Conservation (phyloP, 2,329 filamentous ascomycete species). For the Penicillium sp. region DNA sequence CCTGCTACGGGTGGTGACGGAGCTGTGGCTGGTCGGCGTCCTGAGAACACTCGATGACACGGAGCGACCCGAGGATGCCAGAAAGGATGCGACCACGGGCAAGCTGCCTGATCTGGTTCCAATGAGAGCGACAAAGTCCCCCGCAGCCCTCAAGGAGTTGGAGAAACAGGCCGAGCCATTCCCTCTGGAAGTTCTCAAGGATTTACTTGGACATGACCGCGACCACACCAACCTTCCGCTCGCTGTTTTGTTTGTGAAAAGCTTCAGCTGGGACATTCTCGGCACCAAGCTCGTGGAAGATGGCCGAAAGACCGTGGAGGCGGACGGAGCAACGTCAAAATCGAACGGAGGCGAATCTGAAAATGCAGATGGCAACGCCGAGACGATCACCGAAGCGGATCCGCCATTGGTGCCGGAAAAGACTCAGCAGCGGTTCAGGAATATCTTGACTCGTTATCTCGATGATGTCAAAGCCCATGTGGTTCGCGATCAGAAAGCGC, state of each 20-base stretch:
- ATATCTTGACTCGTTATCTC: constrained; percentile 79
- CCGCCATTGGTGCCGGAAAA: constrained; percentile 69
- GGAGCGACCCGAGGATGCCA: constrained; percentile 56
- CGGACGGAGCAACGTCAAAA: constrained; percentile 63
- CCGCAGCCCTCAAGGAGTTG: constrained; percentile 54
- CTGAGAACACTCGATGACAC: constrained; percentile 72
- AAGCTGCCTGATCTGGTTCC: constrained; percentile 48
- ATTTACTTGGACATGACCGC: constrained; percentile 85
- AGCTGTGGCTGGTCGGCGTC: constrained; percentile 90
- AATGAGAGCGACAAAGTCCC: constrained; percentile 53
- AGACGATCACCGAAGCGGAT: constrained; percentile 52
- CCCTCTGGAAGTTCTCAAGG: constrained; percentile 94
- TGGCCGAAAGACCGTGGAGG: constrained; percentile 75
- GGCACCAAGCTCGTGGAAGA: constrained; percentile 70
- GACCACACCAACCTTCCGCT: constrained; percentile 88
- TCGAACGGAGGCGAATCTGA: constrained; percentile 43
- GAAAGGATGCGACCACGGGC: constrained; percentile 45
- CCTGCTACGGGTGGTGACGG: constrained; percentile 82
- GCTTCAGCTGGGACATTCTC: constrained; percentile 91
- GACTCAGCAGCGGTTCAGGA: constrained; percentile 77
- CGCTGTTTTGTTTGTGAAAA: constrained; percentile 91
- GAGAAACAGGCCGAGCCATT: constrained; percentile 78
- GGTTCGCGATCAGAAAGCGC: constrained; percentile 82
- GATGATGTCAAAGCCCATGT: constrained; percentile 89
- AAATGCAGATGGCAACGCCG: constrained; percentile 40